Evolutionary conservation across 352 stramenopile species (phyloP).

Genomic region (Pythium dissotocum): DNA sequence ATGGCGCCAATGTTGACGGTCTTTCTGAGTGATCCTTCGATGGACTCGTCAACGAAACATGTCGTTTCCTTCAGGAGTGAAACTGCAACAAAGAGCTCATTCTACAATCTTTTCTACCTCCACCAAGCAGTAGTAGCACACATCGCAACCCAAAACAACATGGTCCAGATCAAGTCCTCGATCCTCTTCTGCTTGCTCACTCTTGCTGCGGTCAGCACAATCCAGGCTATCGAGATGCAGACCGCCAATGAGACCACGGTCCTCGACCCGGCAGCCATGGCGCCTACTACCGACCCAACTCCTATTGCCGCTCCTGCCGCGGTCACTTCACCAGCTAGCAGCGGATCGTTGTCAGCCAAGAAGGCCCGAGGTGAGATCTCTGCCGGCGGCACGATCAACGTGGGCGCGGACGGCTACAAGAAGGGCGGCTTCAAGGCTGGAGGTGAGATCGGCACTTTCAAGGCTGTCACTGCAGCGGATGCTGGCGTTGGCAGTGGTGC

Average conservation of each 20-base stretch:
- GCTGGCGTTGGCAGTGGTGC: background rate
- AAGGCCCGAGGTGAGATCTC: background rate
- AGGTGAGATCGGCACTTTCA: background rate
- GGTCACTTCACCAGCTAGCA: background rate
- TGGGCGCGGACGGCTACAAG: background rate
- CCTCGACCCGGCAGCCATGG: no score
- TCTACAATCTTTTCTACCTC: background rate
- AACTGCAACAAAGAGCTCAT: background rate
- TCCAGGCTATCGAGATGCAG: background rate
- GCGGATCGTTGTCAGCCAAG: background rate
- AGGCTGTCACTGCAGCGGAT: background rate
- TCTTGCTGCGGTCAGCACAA: background rate
- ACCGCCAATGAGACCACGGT: background rate
- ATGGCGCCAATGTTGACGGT: no score
- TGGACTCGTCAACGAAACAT: no score
- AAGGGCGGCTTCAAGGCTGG: background rate
- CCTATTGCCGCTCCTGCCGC: background rate
- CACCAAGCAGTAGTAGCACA: background rate
- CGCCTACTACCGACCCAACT: background rate
- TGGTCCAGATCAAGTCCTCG: background rate
- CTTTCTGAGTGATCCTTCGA: no score
- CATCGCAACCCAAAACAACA: background rate
- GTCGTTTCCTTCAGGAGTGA: no score
- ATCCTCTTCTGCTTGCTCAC: background rate
- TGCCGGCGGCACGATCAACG: background rate